These are phyloP conservation scores for Arthroderma uncinatum DNA, from an alignment of 2,329 filamentous ascomycete genomes.

Conservation along the genomic window DNA sequence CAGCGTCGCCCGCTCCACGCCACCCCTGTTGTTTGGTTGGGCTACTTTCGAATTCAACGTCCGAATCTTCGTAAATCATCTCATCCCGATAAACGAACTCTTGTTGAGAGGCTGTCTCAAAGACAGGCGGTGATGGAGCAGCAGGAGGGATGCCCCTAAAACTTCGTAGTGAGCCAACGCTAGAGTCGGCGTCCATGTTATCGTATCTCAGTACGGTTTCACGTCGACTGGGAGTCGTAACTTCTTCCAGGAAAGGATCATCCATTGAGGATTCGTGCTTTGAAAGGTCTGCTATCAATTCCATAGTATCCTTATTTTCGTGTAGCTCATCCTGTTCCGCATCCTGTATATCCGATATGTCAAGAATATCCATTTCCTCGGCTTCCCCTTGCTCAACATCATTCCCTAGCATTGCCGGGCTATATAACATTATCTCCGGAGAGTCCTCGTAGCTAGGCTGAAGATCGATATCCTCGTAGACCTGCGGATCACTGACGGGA, in stretches of 20 bases:
- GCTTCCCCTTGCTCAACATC: too few species aligned
- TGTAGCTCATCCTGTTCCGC: not conserved
- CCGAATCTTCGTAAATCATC: conserved; percentile 19
- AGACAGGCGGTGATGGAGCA: conserved; percentile 17
- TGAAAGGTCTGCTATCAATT: conserved; percentile 10
- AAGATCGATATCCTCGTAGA: not conserved
- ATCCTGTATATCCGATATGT: not conserved
- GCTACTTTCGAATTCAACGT: conserved; percentile 19
- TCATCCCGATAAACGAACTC: conserved; percentile 17
- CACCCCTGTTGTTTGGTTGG: conserved; percentile 7
- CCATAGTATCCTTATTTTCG: conserved; percentile 13
- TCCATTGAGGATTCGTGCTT: not conserved
- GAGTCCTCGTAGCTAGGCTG: not conserved
- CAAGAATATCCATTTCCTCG: not conserved
- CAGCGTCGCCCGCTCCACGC: not conserved
- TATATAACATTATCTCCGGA: not conserved
- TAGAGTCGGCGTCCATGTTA: conserved; percentile 13
- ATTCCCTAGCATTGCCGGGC: too few species aligned
- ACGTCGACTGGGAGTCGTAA: not conserved
- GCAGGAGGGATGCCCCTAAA: conserved; percentile 15
- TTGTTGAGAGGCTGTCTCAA: conserved; percentile 6
- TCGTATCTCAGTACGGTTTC: conserved; percentile 15
- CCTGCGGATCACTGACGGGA: not conserved
- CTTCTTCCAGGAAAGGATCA: not conserved
- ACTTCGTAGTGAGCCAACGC: conserved; percentile 8